phyloP scores from a whole-genome alignment of 192 early-diverging fungal genomes.

The Tieghemiomyces parasiticus region DNA sequence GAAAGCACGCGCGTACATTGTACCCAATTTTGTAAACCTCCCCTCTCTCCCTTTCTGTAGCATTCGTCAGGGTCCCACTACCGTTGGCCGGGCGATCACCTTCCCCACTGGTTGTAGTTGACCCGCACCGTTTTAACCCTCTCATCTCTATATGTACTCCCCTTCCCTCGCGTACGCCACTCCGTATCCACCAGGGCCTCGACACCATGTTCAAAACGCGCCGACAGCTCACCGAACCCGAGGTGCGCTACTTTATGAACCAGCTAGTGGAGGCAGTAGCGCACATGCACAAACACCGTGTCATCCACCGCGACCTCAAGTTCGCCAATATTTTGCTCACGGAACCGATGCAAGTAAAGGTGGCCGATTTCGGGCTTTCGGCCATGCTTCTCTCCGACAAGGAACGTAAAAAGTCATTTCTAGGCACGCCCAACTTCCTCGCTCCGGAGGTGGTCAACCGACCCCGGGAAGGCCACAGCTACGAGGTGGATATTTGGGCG shows the following conservation, averaged over 20 bases:
- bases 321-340: conserved; percentile 85
- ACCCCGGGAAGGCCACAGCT: conserved; percentile 66
- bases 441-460: conserved; percentile 90
- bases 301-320: conserved; percentile 94
- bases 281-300: conserved; percentile 62
- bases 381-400: conserved; percentile 56
- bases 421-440: conserved; percentile 96
- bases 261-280: conserved; percentile 65
- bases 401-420: conserved; percentile 91
- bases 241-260: conserved; percentile 73
- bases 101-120: no score
- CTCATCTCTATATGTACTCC: no score
- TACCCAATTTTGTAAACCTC: no score
- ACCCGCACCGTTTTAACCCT: no score
- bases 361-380: conserved; percentile 94
- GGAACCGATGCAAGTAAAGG: conserved; percentile 66
- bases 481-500: conserved; percentile 92
- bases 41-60: no score
- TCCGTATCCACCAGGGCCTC: conserved; percentile 55
- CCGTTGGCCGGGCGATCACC: no score
- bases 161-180: no score
- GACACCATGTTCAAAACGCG: conserved; percentile 64
- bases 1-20: no score
- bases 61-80: no score
- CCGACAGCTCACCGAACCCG: conserved; percentile 71